phyloP scores from a whole-genome alignment of 352 stramenopile species.

The Thraustochytrium striatum region DNA sequence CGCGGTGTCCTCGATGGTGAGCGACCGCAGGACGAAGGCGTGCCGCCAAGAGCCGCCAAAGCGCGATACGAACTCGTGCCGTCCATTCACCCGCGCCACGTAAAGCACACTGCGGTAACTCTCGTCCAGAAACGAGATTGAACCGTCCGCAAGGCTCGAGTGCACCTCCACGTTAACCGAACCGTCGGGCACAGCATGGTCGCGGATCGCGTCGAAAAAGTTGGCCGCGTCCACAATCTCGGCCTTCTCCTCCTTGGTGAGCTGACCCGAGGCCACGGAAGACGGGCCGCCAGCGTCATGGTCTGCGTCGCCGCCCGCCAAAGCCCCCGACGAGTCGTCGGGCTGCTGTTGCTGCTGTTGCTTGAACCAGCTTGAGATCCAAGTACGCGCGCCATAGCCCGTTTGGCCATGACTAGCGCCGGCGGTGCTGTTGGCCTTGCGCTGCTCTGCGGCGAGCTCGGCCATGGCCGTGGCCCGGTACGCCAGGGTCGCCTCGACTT shows the following conservation, averaged over 20 bases:
- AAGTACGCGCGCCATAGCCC: constrained; percentile 12
- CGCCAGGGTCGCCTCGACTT: constrained; percentile 33
- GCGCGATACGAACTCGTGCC: not conserved
- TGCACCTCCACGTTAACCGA: not conserved
- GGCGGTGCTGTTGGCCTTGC: not conserved
- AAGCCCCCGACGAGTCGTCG: too few species aligned
- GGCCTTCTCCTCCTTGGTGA: constrained; percentile 26
- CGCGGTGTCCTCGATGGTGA: constrained; percentile 12
- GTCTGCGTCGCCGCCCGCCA: too few species aligned
- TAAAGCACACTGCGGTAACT: not conserved
- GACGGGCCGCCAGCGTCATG: not conserved
- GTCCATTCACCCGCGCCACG: not conserved
- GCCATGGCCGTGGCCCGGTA: constrained; percentile 15
- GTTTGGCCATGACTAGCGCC: too few species aligned
- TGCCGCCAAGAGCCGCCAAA: constrained; percentile 32
- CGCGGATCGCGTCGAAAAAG: constrained; percentile 41
- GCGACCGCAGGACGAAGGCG: constrained; percentile 12
- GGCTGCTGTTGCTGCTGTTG: not conserved
- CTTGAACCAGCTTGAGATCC: constrained; percentile 22
- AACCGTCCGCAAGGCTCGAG: not conserved
- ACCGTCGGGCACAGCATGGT: constrained; percentile 16
- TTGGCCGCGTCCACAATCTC: constrained; percentile 33
- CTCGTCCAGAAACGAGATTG: not conserved
- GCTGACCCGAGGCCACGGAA: not conserved
- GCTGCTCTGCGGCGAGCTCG: constrained; percentile 4